Percentiles rank a stretch among this genome's conserved stretches.
Conservation (phyloP, 2,329 filamentous ascomycete genomes). For the Cytospora piceae region DNA sequence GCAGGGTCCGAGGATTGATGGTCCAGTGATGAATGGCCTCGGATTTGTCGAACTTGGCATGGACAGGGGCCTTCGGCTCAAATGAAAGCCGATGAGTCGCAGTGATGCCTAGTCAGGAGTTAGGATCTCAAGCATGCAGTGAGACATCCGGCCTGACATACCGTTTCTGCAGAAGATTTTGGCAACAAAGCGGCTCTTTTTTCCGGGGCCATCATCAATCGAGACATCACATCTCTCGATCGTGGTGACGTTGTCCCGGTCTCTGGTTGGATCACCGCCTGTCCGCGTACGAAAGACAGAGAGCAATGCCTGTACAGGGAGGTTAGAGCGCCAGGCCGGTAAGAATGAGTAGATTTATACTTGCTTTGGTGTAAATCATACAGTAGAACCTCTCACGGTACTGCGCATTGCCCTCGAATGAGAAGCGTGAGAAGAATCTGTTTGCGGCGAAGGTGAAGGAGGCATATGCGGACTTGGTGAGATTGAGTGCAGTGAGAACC, state of each 20-base stretch:
- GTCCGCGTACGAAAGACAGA: conserved; percentile 73
- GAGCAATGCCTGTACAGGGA: conserved; percentile 59
- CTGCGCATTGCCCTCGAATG: conserved; percentile 60
- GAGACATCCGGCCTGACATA: conserved; percentile 35
- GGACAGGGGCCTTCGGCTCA: conserved; percentile 72
- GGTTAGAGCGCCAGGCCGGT: conserved; percentile 10
- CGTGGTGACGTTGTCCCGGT: conserved; percentile 67
- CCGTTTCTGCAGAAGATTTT: conserved; percentile 76
- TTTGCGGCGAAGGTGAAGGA: conserved; percentile 69
- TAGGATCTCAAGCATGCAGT: not conserved
- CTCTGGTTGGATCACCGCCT: conserved; percentile 58
- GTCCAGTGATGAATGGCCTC: conserved; percentile 72
- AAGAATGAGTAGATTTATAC: conserved; percentile 2
- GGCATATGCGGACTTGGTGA: conserved; percentile 79
- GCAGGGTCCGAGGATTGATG: conserved; percentile 70
- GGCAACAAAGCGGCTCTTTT: conserved; percentile 74
- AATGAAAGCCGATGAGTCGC: conserved; percentile 79
- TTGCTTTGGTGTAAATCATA: conserved; percentile 71
- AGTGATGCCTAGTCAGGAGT: conserved; percentile 59
- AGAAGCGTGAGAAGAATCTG: conserved; percentile 74
- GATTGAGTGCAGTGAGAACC: conserved; percentile 74
- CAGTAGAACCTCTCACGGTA: conserved; percentile 70
- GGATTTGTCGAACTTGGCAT: conserved; percentile 73
- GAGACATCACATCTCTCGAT: conserved; percentile 76
- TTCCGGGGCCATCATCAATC: conserved; percentile 71